phyloP scores from a whole-genome alignment of 306 rosid genomes.

The Phaseolus lunatus region DNA sequence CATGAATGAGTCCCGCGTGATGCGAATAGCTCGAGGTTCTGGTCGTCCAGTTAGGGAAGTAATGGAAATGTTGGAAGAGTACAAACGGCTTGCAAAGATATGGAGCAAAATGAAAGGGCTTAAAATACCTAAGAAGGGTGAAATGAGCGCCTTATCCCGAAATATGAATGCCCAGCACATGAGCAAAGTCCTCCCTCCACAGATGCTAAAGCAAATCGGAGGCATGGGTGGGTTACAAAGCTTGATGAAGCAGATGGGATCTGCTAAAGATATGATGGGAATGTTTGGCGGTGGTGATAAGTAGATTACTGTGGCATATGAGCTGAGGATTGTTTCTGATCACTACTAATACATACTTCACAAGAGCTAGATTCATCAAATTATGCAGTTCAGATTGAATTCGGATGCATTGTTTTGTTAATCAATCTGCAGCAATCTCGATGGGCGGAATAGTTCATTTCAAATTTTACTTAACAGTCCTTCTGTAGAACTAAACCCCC shows the following conservation, averaged over 20 bases:
- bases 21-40: slow-evolving; percentile 82
- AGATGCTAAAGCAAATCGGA: slow-evolving; percentile 85
- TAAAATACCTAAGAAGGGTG: slow-evolving; percentile 80
- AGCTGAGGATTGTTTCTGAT: slow-evolving; percentile 35
- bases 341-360: slow-evolving; percentile 22
- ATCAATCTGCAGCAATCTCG: slow-evolving; percentile 29
- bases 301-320: slow-evolving; percentile 35
- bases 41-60: slow-evolving; percentile 73
- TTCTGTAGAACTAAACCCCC: slow-evolving; percentile 38
- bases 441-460: slow-evolving; percentile 37
- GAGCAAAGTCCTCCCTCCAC: slow-evolving; percentile 86
- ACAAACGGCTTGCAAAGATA: slow-evolving; percentile 76
- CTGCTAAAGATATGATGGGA: slow-evolving; percentile 84
- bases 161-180: slow-evolving; percentile 87
- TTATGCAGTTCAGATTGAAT: slow-evolving; percentile 33
- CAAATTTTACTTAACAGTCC: slow-evolving; percentile 8
- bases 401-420: slow-evolving; percentile 23
- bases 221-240: slow-evolving; percentile 83
- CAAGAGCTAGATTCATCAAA: slow-evolving; percentile 16
- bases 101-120: slow-evolving; percentile 83
- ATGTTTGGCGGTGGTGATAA: slow-evolving; percentile 77
- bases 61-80: slow-evolving; percentile 79
- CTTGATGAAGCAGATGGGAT: slow-evolving; percentile 93
- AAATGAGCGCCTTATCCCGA: slow-evolving; percentile 71
- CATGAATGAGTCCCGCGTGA: slow-evolving; percentile 72